A percentile compares a stretch with the other conserved stretches of the same genome.
Conservation (phyloP, 805 yeast genomes). For the Candida palmyrensis region DNA sequence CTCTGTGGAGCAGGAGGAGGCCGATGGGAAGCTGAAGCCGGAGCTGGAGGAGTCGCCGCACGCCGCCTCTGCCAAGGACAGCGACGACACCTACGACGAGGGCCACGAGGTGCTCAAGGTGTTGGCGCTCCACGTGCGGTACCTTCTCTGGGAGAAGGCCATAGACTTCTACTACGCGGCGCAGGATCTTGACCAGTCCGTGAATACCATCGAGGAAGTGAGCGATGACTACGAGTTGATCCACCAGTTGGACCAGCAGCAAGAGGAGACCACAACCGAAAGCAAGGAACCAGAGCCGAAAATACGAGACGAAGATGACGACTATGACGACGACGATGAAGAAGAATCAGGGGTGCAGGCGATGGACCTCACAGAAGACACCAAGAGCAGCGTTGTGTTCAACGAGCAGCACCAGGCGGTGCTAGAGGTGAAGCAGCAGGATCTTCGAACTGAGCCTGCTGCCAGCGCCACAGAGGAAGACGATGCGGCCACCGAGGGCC, state of each 20-base stretch:
- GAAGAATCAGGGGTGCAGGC: slow-evolving; percentile 15
- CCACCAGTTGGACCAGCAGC: slow-evolving; percentile 24
- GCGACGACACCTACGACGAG: slow-evolving; percentile 37
- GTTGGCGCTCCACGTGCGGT: slow-evolving; percentile 59
- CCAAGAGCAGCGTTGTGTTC: slow-evolving; percentile 6
- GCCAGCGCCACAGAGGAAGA: too few relatives aligned
- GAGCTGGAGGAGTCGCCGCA: not conserved
- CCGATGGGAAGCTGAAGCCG: not conserved
- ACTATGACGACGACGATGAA: slow-evolving; percentile 23
- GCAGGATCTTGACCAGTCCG: slow-evolving; percentile 15
- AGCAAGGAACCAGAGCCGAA: slow-evolving; percentile 1
- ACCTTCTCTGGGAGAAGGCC: slow-evolving; percentile 69
- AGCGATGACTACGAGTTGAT: slow-evolving; percentile 31
- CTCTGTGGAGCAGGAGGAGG: slow-evolving; percentile 1
- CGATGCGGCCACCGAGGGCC: not conserved
- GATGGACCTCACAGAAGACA: slow-evolving; percentile 9
- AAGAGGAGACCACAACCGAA: slow-evolving; percentile 8
- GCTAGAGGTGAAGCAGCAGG: slow-evolving; percentile 26
- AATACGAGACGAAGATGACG: slow-evolving; percentile 32
- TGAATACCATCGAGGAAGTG: slow-evolving; percentile 23
- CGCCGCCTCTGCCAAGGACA: slow-evolving; percentile 1
- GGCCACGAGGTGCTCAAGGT: slow-evolving; percentile 26
- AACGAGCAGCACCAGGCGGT: slow-evolving; percentile 27
- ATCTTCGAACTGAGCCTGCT: too few relatives aligned
- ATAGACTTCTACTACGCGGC: slow-evolving; percentile 41